Evolutionary conservation across 192 early-diverging fungal species (phyloP).

Genomic region (Dispira simplex): DNA sequence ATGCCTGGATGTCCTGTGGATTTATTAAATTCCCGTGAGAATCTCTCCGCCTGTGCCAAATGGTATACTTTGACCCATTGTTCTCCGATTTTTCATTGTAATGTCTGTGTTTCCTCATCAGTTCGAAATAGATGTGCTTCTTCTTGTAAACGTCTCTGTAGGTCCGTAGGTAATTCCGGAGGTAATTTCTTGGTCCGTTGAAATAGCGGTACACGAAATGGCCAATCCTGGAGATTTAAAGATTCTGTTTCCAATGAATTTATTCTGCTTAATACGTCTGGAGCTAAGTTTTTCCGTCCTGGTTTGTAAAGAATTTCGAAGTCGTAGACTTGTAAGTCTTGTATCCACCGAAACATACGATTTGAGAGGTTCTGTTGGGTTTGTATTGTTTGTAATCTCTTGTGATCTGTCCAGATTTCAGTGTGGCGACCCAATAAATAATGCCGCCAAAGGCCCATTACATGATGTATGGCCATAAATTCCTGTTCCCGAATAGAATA

Average conservation of each 20-base stretch:
- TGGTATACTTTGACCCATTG: background rate
- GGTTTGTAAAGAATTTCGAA: background rate
- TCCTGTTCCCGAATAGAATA: background rate
- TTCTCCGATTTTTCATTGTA: background rate
- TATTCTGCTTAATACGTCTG: background rate
- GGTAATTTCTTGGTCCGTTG: background rate
- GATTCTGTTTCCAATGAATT: background rate
- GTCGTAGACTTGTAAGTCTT: background rate
- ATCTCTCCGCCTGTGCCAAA: background rate
- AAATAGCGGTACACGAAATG: background rate
- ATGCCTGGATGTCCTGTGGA: background rate
- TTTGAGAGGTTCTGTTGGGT: background rate
- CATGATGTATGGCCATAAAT: conserved; percentile 6
- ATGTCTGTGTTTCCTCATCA: background rate
- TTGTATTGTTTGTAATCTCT: background rate
- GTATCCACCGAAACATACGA: background rate
- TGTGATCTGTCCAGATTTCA: background rate
- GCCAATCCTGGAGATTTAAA: background rate
- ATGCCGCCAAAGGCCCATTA: background rate
- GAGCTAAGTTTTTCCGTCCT: background rate
- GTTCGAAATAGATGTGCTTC: background rate
- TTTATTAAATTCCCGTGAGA: background rate
- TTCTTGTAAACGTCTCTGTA: background rate
- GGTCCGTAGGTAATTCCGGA: background rate
- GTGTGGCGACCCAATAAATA: background rate